These are phyloP conservation scores for Aspergillus baeticus DNA, from an alignment of 495 filamentous ascomycete genomes.

Conservation along the genomic window DNA sequence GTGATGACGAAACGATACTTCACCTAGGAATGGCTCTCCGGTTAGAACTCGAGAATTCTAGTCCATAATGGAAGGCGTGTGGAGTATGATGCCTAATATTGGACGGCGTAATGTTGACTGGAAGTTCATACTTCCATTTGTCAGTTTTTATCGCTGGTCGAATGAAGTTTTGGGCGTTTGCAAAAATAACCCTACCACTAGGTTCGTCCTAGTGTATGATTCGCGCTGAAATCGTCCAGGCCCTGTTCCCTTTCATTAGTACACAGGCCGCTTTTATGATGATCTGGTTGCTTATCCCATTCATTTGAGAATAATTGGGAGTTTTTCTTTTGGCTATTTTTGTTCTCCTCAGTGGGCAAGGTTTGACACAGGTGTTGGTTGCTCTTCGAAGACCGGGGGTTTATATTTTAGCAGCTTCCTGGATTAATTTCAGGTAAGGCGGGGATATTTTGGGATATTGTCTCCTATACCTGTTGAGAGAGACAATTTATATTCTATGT, in stretches of 20 bases:
- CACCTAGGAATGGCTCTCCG: constrained; percentile 15
- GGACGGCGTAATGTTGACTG: constrained; percentile 2
- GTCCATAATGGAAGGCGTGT: background rate
- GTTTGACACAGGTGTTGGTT: constrained; percentile 7
- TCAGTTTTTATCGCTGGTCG: constrained; percentile 25
- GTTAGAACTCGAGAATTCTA: constrained; percentile 2
- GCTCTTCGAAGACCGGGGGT: background rate
- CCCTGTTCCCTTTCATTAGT: background rate
- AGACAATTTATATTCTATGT: constrained; percentile 27
- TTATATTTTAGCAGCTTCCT: constrained; percentile 1
- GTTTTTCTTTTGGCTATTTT: background rate
- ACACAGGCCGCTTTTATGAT: background rate
- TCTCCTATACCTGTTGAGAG: constrained; percentile 18
- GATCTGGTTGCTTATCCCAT: background rate
- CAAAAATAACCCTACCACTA: constrained; percentile 1
- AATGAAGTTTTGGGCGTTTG: constrained; percentile 15
- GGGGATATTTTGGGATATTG: constrained; percentile 19
- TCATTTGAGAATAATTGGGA: background rate
- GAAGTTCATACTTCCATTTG: constrained; percentile 1
- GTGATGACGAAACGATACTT: constrained; percentile 41
- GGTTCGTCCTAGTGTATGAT: background rate
- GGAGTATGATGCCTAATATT: background rate
- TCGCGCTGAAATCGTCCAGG: background rate
- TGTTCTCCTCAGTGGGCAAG: constrained; percentile 6
- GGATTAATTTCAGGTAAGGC: constrained; percentile 21